Percentiles rank a stretch among this genome's conserved stretches.
Evolutionary conservation across 2,329 filamentous ascomycete species (phyloP).

Genomic region (Harringtonia lauricola): DNA sequence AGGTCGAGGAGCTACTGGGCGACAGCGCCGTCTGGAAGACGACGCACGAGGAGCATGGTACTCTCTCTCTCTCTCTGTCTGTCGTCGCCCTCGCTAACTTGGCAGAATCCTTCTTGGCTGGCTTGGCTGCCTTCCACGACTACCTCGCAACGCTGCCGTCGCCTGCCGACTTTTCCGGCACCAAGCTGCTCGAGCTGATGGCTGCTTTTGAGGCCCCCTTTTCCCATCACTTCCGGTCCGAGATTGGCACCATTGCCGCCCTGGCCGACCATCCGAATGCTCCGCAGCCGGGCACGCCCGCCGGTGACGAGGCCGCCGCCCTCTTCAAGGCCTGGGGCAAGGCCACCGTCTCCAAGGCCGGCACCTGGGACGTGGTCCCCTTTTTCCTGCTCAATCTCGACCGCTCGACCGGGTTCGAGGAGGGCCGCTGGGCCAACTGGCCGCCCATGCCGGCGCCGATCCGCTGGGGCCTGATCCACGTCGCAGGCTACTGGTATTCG

Average conservation of each 20-base stretch:
- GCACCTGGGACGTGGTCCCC: constrained; percentile 47
- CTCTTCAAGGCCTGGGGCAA: constrained; percentile 53
- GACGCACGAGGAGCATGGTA: constrained; percentile 46
- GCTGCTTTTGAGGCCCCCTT: constrained; percentile 37
- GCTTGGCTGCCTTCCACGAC: constrained; percentile 37
- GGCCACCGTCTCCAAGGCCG: constrained; percentile 50
- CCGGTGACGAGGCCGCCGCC: constrained; percentile 31
- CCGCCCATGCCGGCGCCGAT: constrained; percentile 52
- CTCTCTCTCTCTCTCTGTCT: constrained; percentile 9
- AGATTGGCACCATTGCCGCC: constrained; percentile 39
- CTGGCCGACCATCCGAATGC: constrained; percentile 39
- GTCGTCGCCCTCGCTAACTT: background rate
- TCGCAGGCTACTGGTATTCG: constrained; percentile 44
- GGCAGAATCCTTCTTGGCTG: constrained; percentile 36
- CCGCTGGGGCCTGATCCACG: constrained; percentile 47
- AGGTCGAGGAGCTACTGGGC: constrained; percentile 38
- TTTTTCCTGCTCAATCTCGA: constrained; percentile 57
- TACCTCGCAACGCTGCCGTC: constrained; percentile 35
- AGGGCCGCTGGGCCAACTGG: constrained; percentile 50
- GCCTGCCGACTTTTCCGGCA: constrained; percentile 30
- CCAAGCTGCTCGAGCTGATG: constrained; percentile 38
- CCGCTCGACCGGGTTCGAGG: constrained; percentile 37
- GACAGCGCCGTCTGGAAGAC: constrained; percentile 39
- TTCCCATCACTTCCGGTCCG: constrained; percentile 42
- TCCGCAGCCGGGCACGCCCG: constrained; percentile 32